A percentile compares a stretch with the other conserved stretches of the same genome.
Evolutionary conservation across 345 rosid species (phyloP).

Genomic region (Acer yangbiense): DNA sequence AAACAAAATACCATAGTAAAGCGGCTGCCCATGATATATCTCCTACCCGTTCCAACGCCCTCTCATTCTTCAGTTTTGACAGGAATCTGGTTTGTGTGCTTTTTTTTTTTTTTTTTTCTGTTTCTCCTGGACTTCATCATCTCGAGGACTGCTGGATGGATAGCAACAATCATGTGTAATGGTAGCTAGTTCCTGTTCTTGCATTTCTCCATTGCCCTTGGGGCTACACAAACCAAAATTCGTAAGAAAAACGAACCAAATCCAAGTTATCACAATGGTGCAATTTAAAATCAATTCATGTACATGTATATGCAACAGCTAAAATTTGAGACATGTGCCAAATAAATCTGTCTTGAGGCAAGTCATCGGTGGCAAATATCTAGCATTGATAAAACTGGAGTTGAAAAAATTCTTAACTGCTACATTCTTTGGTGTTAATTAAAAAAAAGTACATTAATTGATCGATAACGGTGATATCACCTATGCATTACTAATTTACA

Average conservation of each 20-base stretch:
- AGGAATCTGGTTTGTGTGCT: conserved; percentile 10
- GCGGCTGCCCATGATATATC: conserved; percentile 29
- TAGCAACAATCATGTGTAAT: conserved; percentile 18
- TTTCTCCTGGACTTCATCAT: conserved; percentile 7
- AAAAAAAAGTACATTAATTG: not conserved
- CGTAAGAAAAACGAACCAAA: not conserved
- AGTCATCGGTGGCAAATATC: not conserved
- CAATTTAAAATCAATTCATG: too few relatives aligned
- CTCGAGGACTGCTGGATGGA: conserved; percentile 29
- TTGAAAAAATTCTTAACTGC: not conserved
- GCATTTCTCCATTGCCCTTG: conserved; percentile 69
- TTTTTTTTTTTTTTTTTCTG: conserved; percentile 2
- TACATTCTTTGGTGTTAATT: not conserved
- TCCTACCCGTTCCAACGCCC: conserved; percentile 29
- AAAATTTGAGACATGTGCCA: too few relatives aligned
- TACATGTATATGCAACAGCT: not conserved
- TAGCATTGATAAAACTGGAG: not conserved
- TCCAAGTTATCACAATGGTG: not conserved
- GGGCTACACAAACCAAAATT: conserved; percentile 43
- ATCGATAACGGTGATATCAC: not conserved
- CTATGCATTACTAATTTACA: not conserved
- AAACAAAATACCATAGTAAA: conserved; percentile 17
- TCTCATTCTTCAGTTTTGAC: not conserved
- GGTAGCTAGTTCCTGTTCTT: conserved; percentile 45
- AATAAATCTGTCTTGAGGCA: not conserved